Evolutionary conservation across 2,329 filamentous ascomycete species (phyloP), one percentile per base, ranked within the genome.

Genomic region (Periglandula ipomoeae): DNA sequence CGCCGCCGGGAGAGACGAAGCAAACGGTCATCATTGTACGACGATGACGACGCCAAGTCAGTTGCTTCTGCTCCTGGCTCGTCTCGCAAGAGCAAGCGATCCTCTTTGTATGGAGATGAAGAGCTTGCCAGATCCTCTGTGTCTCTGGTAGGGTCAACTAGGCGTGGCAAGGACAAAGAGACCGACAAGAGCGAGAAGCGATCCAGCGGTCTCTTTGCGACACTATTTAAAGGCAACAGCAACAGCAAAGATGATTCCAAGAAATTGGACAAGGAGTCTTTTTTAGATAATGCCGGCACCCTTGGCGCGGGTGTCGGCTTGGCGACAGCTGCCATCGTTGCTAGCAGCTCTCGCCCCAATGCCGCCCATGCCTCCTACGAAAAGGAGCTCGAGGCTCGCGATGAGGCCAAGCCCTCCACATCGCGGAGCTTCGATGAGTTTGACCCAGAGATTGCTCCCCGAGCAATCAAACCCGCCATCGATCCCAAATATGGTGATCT

Each of bases 241-340:
- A 67, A 70, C 43, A 64, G 65, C 46, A 62, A 62, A 53, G 50
- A 52, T n/a, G 39, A 46, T 10, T 46, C 46, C 42, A 52, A 43
- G 44, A 52, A 45, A 46, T 30, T 50, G 39, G 47, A 52, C 19
- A 68, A 70, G 64, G 65, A 74, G 69, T 79, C 79, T 83, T 83
- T 84, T 82, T 82, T 83, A 83, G 81, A 68, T 83, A 79, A 77
- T 74, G 77, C 81, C 79, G 79, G 71, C 75, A 83, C 74, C 75
- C 72, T 76, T 79, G 79, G 79, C 79, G 77, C 75, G 73, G 79
- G 79, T 83, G 80, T 70, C 79, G 80, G 81, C 76, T 63, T 76
- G 66, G 73, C 70, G 70, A 72, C 73, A 66, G 66, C 65, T 59
- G 68, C 65, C 51, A 55, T 67, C 55, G 61, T 65, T 59, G 63